These are phyloP conservation scores for Penicillium canescens DNA, from an alignment of 495 filamentous ascomycete genomes.

Conservation along the genomic window DNA sequence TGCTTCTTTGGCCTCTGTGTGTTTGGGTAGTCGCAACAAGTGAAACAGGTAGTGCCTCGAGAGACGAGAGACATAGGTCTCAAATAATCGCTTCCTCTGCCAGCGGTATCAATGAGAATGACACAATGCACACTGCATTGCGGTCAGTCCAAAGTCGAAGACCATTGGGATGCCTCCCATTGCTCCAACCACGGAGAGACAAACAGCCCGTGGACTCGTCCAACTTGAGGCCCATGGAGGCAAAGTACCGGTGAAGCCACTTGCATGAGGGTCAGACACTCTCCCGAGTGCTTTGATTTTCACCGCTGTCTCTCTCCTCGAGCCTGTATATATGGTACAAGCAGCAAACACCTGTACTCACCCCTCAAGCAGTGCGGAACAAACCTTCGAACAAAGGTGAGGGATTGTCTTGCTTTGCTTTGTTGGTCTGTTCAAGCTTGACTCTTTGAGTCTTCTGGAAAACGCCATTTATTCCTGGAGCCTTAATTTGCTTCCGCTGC, in stretches of 20 bases:
- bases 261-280: background rate
- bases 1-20: conserved; percentile 20
- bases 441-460: conserved; percentile 23
- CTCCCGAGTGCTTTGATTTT: conserved; percentile 2
- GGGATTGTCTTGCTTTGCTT: conserved; percentile 22
- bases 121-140: conserved; percentile 22
- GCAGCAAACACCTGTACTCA: conserved; percentile 11
- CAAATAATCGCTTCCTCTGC: conserved; percentile 4
- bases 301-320: conserved; percentile 12
- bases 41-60: conserved; percentile 43
- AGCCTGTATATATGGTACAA: background rate
- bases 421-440: conserved; percentile 8
- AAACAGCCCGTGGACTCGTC: conserved; percentile 24
- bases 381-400: conserved; percentile 13
- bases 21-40: conserved; percentile 37
- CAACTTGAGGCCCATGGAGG: conserved; percentile 19
- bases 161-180: conserved; percentile 11
- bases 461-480: conserved; percentile 16
- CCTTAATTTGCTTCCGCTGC: conserved; percentile 6
- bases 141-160: conserved; percentile 27
- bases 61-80: conserved; percentile 20
- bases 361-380: background rate
- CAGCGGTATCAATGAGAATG: conserved; percentile 15
- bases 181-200: conserved; percentile 10
- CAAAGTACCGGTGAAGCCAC: conserved; percentile 11